Conservation (phyloP, 768 basidiomycete genomes). For the Albatrellus ellisii region DNA sequence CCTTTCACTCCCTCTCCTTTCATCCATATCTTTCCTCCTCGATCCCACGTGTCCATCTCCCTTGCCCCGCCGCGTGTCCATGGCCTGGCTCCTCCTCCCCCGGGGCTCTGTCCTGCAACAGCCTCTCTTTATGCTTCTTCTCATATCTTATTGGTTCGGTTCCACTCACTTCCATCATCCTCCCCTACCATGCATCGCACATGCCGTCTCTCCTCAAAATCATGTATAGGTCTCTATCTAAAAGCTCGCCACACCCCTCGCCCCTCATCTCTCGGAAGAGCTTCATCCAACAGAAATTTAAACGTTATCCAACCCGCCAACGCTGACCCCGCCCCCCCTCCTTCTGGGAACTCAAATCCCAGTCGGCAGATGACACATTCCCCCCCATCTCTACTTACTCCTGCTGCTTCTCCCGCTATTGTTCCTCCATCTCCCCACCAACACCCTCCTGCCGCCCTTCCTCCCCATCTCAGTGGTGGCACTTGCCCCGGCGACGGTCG, state of each 20-base stretch:
- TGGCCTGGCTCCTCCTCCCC: conserved; percentile 11
- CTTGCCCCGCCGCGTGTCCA: conserved; percentile 13
- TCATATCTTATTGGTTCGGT: conserved; percentile 13
- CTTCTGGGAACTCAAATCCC: not conserved
- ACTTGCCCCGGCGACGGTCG: conserved; percentile 98
- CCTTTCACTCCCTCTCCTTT: conserved; percentile 19
- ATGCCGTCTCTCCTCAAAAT: conserved; percentile 5
- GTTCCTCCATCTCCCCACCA: conserved; percentile 13
- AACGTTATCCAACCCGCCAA: too few relatives aligned
- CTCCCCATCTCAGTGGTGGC: conserved; percentile 26
- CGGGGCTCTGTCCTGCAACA: not conserved
- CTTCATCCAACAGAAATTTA: conserved; percentile 17
- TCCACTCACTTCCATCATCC: conserved; percentile 4
- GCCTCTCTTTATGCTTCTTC: conserved; percentile 6
- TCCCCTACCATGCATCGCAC: conserved; percentile 4
- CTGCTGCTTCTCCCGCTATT: conserved; percentile 20
- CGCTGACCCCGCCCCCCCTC: conserved; percentile 16
- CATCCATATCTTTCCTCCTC: conserved; percentile 15
- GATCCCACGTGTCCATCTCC: conserved; percentile 25
- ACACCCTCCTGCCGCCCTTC: not conserved
- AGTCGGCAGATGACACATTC: not conserved
- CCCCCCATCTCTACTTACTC: conserved; percentile 17
- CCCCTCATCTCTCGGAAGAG: conserved; percentile 33
- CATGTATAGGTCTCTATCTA: conserved; percentile 62
- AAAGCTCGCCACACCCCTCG: conserved; percentile 71